phyloP scores from a whole-genome alignment of 1,284 basidiomycete species.

The Rhizopogon parksii region DNA sequence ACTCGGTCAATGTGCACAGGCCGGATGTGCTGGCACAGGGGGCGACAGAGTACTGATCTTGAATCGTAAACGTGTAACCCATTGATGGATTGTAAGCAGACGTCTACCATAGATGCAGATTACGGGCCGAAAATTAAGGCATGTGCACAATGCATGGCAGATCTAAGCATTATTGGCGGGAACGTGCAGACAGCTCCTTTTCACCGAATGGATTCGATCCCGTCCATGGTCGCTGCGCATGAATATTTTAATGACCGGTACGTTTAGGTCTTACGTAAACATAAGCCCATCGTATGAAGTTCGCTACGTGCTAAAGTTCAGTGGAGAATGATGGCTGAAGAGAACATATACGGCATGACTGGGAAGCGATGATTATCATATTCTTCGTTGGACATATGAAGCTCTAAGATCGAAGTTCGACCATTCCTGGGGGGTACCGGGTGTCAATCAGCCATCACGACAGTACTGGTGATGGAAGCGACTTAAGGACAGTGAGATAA shows the following conservation, averaged over 20 bases:
- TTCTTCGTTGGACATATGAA: conserved; percentile 4
- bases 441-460: neutral
- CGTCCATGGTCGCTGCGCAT: conserved; percentile 2
- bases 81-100: neutral
- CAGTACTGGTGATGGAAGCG: neutral
- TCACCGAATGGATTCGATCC: conserved; percentile 7
- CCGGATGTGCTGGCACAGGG: neutral
- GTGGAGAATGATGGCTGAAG: neutral
- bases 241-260: conserved; percentile 20
- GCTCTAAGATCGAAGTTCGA: conserved; percentile 14
- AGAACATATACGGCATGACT: neutral
- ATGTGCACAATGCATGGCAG: conserved; percentile 2
- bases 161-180: neutral
- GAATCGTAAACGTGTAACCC: neutral
- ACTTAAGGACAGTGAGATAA: neutral
- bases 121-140: neutral
- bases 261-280: neutral
- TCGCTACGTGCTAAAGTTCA: neutral
- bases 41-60: neutral
- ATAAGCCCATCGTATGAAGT: neutral
- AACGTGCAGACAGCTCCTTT: conserved; percentile 3
- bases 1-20: neutral
- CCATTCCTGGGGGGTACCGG: neutral
- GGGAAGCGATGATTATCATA: conserved; percentile 5
- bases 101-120: neutral